phyloP scores from a whole-genome alignment of 2,329 filamentous ascomycete species.

The Didymella arachidicola region DNA sequence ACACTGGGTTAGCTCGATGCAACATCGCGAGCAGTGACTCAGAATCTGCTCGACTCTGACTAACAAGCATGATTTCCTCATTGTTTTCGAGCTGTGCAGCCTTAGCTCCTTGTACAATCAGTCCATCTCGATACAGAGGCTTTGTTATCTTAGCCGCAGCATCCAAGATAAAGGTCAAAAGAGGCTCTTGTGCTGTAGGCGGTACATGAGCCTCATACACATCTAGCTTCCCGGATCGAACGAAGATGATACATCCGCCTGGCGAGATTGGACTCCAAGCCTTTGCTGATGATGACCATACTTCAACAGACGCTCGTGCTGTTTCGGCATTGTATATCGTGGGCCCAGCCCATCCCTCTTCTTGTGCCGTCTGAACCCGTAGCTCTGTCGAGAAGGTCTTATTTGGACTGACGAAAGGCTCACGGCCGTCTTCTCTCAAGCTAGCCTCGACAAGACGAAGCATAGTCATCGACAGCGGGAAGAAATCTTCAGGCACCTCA shows the following conservation, averaged over 20 bases:
- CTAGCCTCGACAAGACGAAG: constrained; percentile 31
- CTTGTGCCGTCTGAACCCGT: constrained; percentile 6
- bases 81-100: constrained; percentile 1
- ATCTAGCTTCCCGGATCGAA: constrained; percentile 27
- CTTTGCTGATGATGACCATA: constrained; percentile 23
- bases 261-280: constrained; percentile 24
- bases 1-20: constrained; percentile 8
- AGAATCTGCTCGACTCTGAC: constrained; percentile 4
- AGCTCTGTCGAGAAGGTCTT: constrained; percentile 23
- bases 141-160: constrained; percentile 7
- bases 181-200: constrained; percentile 16
- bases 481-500: constrained; percentile 31
- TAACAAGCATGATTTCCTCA: constrained; percentile 18
- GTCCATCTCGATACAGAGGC: constrained; percentile 7
- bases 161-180: constrained; percentile 23
- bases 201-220: constrained; percentile 23
- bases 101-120: constrained; percentile 13
- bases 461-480: constrained; percentile 28
- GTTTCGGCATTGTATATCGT: constrained; percentile 22
- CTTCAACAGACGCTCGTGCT: constrained; percentile 27
- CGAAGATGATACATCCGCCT: constrained; percentile 27
- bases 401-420: constrained; percentile 32
- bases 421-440: constrained; percentile 24
- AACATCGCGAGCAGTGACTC: constrained; percentile 16
- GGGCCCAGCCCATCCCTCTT: constrained; percentile 15